Base-by-base conservation (phyloP, 257 asterid genomes). In the Fraxinus anomala region DNA sequence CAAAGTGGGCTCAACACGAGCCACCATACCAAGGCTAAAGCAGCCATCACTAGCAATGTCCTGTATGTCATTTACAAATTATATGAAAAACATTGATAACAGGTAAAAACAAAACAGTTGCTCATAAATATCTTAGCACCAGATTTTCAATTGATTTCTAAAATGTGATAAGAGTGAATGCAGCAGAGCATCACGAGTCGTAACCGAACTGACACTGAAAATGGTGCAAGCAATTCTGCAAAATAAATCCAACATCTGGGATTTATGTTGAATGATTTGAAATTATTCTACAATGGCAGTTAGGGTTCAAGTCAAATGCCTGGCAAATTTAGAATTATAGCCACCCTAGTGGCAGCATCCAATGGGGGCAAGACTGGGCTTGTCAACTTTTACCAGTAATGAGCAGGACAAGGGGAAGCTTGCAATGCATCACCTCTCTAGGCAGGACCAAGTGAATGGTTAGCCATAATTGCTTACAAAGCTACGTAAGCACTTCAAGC, bases 11-110 rank as follows among this genome's bases (percentile, higher is more conserved):
- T 88, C 96, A 79, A 95, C 79, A 70, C 75, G 98, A 68, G 97
- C 96, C 82, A 93, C 94, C 98, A 95, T 93, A 70, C 98, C 98
- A 65, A 95, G 89, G 89, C 97, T 92, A 89, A 95, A 93, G 89
- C 99, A 93, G 42, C 99, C 99, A 85, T 95, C 97, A 76, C 93
- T 31, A 67, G 98, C 99, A 74, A 93, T 95, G 69, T 90, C 98
- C 97, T 94, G 75, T 21, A 80, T 28, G 68, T 75, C 59, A 65
- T 71, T 68, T 42, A 44, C 34, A 31, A 19, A n/a, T 63, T 63
- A 33, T 73, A 63, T 66, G 69, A 4, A 26, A 72, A 81, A 81
- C 63, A 19, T 37, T 1, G 47, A 47, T 21, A 73, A 63, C 49
- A 14, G 23, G 49, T 74, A 68, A 65, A 61, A 61, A 23, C 14